Base-by-base conservation (phyloP, 2,329 filamentous ascomycete species). In the Penicillium sp. region DNA sequence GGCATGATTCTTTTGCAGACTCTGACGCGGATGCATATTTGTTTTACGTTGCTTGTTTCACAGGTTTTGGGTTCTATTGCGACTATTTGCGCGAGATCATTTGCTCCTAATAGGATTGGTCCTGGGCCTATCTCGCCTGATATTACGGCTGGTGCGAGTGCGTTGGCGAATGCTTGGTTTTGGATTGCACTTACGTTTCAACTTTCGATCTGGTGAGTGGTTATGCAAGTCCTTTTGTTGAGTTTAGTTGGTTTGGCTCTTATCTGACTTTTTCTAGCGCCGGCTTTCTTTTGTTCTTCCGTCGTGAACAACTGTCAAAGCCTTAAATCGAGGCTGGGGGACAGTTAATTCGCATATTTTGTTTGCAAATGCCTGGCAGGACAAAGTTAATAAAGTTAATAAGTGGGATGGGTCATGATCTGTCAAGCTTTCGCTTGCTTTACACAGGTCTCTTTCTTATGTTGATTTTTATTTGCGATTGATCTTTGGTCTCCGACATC, bases 1-100 rank as follows among this genome's bases (percentile, higher is more conserved):
- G 87, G 87, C 53, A 89, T 88, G 85, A 84, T 89, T 51, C 76
- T 89, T 4, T 72, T 89, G 43, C 85, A 87, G 68, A 88, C 86
- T 0, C 72, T 88, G 62, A 88, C 86, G 1, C 77, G 87, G 21
- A 80, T 87, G 69, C 87, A 89, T 66, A 85, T 88, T 55, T 80
- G 83, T 53, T 87, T 85, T 62, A 84, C 85, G 0, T 75, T 89
- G 23, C 78, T 87, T 39, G 73, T 67, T 1, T 85, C 85, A 3
- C 87, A 89, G 71, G 80, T 88, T 9, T 68, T 89, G 23, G 87
- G 87, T 13, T 84, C 82, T 5, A 71, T 84, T 4, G 84, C 83
- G 3, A 89, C 86, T 2, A 88, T 89, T 37, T 77, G 83, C 29
- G 86, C 84, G 1, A 73, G 86, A 51, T 84, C 83, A 4, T 83